These are phyloP conservation scores for Uronychia setigera DNA, from an alignment of 73 alveolate species.

Conservation along the genomic window DNA sequence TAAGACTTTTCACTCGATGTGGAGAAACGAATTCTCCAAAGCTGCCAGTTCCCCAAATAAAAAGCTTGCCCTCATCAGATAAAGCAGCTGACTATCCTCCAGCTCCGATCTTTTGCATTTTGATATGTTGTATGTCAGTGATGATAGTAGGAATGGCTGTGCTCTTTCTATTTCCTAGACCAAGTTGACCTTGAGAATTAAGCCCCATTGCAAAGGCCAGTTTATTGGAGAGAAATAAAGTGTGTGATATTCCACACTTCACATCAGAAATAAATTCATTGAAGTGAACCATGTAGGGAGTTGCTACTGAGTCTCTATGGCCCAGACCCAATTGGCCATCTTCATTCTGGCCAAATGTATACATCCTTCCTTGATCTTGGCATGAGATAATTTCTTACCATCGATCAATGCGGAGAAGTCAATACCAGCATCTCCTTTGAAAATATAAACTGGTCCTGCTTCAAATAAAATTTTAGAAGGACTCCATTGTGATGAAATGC, in stretches of 20 bases:
- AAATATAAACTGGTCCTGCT: slow-evolving; percentile 1
- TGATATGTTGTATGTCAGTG: slow-evolving; percentile 48
- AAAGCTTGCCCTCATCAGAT: slow-evolving; percentile 52
- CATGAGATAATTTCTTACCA: not conserved
- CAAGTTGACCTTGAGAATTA: slow-evolving; percentile 71
- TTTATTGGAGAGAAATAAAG: slow-evolving; percentile 59
- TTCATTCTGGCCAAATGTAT: slow-evolving; percentile 55
- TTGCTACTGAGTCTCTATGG: slow-evolving; percentile 22
- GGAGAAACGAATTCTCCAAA: slow-evolving; percentile 63
- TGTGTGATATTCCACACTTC: slow-evolving; percentile 69
- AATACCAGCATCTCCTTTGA: slow-evolving; percentile 53
- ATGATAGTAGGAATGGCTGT: slow-evolving; percentile 27
- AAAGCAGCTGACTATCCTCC: slow-evolving; percentile 72
- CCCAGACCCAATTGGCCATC: slow-evolving; percentile 61
- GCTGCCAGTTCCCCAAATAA: slow-evolving; percentile 67
- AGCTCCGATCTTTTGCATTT: slow-evolving; percentile 55
- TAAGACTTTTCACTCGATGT: slow-evolving; percentile 52
- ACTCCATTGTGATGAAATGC: slow-evolving; percentile 9
- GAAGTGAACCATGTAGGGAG: slow-evolving; percentile 14
- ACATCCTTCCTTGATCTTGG: slow-evolving; percentile 50
- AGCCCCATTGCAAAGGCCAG: slow-evolving; percentile 74
- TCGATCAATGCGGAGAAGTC: slow-evolving; percentile 16
- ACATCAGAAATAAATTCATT: slow-evolving; percentile 50
- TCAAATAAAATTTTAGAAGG: slow-evolving; percentile 43
- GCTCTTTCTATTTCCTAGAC: slow-evolving; percentile 61